Base-by-base conservation (phyloP, 2,329 filamentous ascomycete species). In the Exophiala oligosperma region DNA sequence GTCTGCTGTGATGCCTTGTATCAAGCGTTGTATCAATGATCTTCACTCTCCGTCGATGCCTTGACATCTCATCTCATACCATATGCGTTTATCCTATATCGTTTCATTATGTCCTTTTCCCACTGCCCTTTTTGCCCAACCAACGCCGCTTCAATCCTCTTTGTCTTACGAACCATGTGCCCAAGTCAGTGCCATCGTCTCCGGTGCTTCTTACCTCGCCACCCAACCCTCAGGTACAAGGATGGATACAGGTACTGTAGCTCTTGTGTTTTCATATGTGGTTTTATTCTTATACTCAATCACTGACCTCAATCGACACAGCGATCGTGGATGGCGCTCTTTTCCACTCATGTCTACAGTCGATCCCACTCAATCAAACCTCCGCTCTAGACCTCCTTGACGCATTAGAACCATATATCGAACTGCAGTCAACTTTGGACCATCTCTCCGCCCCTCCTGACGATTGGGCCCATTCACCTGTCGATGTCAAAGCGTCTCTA, bases 361-460 rank as follows among this genome's bases (percentile, higher is more conserved):
- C 48, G 28, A 52, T 62, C 17, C 56, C 56, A 8, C 29, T 59
- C 32, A 35, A 56, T 26, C 41, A 23, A 6, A 21, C 49, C n/a
- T 49, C 44, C n/a, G 52, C 57, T 23, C n/a, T 56, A 12, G 23
- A 50, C 24, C 49, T 60, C 2, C 8, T 62, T 26, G 24, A 54
- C 6, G 44, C 52, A 8, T 23, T 62, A 26, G 47, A 50, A 21
- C 73, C 75, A 4, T 80, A 77, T 48, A 68, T 76, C 1, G 71
- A 78, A 52, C 80, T 77, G 70, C 78, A 82, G 64, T 79, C 76
- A 44, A 77, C 78, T 2, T 65, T 77, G 5, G 72, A 76, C 8
- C 79, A 75, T 65, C 72, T 81, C 26, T 79, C 79, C 59, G 69
- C 79, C 51, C 82, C 83, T 2, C 82, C 82, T 1, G 57, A 72